Evolutionary conservation across 768 basidiomycete genomes (phyloP).

Genomic region (Guyanaporus albipodus): DNA sequence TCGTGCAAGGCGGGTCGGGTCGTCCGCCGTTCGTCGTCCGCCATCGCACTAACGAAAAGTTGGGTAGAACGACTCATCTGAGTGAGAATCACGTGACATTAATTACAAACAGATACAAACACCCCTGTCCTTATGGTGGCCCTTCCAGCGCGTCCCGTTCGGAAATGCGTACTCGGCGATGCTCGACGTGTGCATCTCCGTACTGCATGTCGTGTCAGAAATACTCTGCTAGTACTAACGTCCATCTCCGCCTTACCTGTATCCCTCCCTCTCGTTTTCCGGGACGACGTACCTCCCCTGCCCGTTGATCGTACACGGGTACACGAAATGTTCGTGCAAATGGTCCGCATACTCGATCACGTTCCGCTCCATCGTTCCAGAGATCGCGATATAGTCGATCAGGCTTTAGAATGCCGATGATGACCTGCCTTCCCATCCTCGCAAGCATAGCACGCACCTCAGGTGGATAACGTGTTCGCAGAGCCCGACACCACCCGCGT

Average conservation of each 20-base stretch:
- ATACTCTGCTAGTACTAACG: too few species aligned
- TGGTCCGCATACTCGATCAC: slow-evolving; percentile 86
- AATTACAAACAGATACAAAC: slow-evolving; percentile 17
- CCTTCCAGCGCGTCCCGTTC: slow-evolving; percentile 39
- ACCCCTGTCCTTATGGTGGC: slow-evolving; percentile 10
- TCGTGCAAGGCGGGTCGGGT: slow-evolving; percentile 8
- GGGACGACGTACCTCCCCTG: slow-evolving; percentile 88
- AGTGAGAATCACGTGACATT: slow-evolving; percentile 14
- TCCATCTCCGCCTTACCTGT: slow-evolving; percentile 37
- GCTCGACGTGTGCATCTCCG: slow-evolving; percentile 78
- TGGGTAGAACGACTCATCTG: background rate
- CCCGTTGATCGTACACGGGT: slow-evolving; percentile 71
- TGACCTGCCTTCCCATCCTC: background rate
- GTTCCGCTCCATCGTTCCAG: slow-evolving; percentile 78
- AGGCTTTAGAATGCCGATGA: slow-evolving; percentile 42
- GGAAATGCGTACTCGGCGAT: slow-evolving; percentile 77
- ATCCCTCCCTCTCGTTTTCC: slow-evolving; percentile 64
- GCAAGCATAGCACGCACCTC: slow-evolving; percentile 40
- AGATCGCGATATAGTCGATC: slow-evolving; percentile 85
- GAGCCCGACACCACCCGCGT: slow-evolving; percentile 89
- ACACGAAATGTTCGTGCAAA: slow-evolving; percentile 83
- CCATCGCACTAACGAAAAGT: slow-evolving; percentile 19
- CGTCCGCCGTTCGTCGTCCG: slow-evolving; percentile 22
- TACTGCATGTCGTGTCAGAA: slow-evolving; percentile 35
- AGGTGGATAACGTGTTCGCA: slow-evolving; percentile 90